Conservation (phyloP, 768 basidiomycete species). For the Hydnomerulius pinastri region DNA sequence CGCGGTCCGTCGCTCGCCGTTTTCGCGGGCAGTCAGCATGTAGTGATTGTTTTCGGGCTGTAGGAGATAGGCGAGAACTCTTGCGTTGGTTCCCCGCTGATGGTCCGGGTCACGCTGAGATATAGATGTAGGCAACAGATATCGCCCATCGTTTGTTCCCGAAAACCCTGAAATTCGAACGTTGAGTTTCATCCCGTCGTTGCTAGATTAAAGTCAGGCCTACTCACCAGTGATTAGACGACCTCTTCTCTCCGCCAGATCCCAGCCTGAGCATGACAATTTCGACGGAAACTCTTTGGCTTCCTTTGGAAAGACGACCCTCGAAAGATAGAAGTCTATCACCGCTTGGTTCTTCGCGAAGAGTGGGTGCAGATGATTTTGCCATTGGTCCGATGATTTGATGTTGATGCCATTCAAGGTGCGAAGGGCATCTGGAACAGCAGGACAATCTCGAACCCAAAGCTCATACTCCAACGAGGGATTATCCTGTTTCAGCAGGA, state of each 20-base stretch:
- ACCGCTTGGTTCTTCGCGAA: slow-evolving; percentile 21
- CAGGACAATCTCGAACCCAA: slow-evolving; percentile 19
- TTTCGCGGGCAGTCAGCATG: too few species aligned
- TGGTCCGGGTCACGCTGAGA: slow-evolving; percentile 19
- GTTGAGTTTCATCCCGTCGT: not conserved
- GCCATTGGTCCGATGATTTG: slow-evolving; percentile 23
- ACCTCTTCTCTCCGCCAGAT: slow-evolving; percentile 22
- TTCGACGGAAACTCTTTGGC: too few species aligned
- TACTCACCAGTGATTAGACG: slow-evolving; percentile 22
- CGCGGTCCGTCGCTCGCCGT: slow-evolving; percentile 15
- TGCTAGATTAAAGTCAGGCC: not conserved
- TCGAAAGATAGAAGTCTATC: slow-evolving; percentile 29
- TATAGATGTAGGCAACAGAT: slow-evolving; percentile 32
- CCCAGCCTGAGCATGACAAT: slow-evolving; percentile 33
- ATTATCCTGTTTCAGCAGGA: slow-evolving; percentile 20
- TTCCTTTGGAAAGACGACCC: slow-evolving; percentile 28
- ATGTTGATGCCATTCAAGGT: slow-evolving; percentile 24
- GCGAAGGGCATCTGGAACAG: slow-evolving; percentile 17
- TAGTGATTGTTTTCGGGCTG: slow-evolving; percentile 25
- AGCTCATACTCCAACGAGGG: slow-evolving; percentile 18
- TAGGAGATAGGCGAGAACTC: slow-evolving; percentile 22
- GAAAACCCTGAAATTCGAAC: slow-evolving; percentile 20
- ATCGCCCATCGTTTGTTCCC: slow-evolving; percentile 29
- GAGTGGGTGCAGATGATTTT: slow-evolving; percentile 9
- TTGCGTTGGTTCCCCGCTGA: too few species aligned